phyloP scores from a whole-genome alignment of 495 filamentous ascomycete species.

The Cairneyella variabilis region DNA sequence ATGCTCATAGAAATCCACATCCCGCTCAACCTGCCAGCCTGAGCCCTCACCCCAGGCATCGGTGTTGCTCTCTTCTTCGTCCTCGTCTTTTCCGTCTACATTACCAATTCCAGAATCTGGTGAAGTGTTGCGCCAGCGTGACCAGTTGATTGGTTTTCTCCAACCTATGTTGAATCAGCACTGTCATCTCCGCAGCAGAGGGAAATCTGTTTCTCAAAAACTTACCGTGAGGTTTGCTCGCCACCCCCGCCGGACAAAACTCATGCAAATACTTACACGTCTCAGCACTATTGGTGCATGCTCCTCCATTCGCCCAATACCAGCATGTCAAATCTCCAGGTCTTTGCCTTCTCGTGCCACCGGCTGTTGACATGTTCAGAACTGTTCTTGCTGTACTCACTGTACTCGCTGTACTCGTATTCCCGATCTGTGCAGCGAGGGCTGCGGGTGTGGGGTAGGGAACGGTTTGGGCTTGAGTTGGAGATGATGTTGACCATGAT shows the following conservation, averaged over 20 bases:
- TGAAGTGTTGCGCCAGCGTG: too few relatives aligned
- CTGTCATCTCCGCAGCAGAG: not conserved
- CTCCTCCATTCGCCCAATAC: slow-evolving; percentile 13
- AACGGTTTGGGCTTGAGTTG: not conserved
- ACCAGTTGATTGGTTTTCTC: too few relatives aligned
- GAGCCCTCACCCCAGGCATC: not conserved
- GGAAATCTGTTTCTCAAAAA: not conserved
- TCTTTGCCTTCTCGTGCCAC: too few relatives aligned
- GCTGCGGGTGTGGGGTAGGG: too few relatives aligned
- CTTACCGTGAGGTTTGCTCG: not conserved
- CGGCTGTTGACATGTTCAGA: too few relatives aligned
- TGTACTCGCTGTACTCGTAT: too few relatives aligned
- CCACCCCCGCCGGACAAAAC: slow-evolving; percentile 1
- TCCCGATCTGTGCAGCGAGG: too few relatives aligned
- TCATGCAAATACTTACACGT: slow-evolving; percentile 19
- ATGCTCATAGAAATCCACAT: too few relatives aligned
- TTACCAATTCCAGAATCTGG: not conserved
- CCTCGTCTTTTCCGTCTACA: not conserved
- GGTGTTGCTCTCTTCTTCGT: not conserved
- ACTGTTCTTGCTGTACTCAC: too few relatives aligned
- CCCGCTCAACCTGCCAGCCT: too few relatives aligned
- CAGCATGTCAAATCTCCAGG: too few relatives aligned
- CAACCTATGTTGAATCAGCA: too few relatives aligned
- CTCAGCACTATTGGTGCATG: slow-evolving; percentile 7
- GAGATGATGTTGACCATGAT: not conserved